Conservation (phyloP, 768 basidiomycete genomes). For the Mycena venus region DNA sequence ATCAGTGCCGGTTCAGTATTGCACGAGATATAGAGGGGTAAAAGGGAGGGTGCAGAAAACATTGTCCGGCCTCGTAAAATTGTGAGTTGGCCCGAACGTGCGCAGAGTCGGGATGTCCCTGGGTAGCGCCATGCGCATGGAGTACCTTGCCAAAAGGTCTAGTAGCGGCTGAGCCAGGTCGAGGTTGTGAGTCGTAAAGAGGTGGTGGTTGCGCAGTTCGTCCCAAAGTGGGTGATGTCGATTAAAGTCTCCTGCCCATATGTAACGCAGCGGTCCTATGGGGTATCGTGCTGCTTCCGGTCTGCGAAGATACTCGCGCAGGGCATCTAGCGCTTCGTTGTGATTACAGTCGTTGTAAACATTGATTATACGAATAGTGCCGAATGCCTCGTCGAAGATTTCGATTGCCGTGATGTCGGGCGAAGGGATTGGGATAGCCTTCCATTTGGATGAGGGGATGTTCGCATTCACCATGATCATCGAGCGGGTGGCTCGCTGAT, state of each 20-base stretch:
- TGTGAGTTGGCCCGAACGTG: constrained; percentile 41
- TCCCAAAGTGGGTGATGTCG: constrained; percentile 59
- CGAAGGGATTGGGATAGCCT: not conserved
- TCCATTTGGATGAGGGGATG: constrained; percentile 3
- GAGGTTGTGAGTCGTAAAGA: constrained; percentile 48
- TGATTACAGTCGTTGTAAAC: constrained; percentile 39
- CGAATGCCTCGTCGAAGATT: constrained; percentile 25
- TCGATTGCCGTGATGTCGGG: constrained; percentile 41
- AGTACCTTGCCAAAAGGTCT: constrained; percentile 34
- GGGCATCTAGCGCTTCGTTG: not conserved
- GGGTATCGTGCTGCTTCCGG: not conserved
- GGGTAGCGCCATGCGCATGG: constrained; percentile 53
- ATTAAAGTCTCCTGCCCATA: constrained; percentile 58
- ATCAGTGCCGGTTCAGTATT: constrained; percentile 34
- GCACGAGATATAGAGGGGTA: constrained; percentile 40
- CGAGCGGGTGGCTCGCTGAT: not conserved
- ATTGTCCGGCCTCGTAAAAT: constrained; percentile 57
- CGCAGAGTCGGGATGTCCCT: too few species aligned
- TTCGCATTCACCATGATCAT: constrained; percentile 10
- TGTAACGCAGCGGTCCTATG: not conserved
- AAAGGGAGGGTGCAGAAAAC: constrained; percentile 48
- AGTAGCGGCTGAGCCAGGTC: constrained; percentile 41
- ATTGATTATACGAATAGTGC: too few species aligned
- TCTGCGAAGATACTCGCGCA: not conserved
- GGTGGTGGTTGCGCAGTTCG: constrained; percentile 41